Evolutionary conservation across 1,139 yeast species (phyloP), one percentile per base, ranked within the genome.

Genomic region (Kurtzmaniella quercitrusa): DNA sequence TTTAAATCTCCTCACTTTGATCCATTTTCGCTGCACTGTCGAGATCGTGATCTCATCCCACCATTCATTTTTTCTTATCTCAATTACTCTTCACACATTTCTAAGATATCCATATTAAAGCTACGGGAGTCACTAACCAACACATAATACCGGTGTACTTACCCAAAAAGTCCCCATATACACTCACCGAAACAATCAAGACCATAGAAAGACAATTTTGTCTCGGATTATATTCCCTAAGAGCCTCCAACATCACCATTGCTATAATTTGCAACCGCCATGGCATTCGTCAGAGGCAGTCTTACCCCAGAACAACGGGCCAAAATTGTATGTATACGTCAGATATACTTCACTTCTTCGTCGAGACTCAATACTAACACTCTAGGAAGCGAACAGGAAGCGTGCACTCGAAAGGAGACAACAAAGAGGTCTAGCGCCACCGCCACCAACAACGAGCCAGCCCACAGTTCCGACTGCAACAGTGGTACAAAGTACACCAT

Each of bases 351-450:
- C 33, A 15, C 18, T 14, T 17, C 8, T 14, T 19, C 32, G 12
- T 22, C 16, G 39, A 36, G 33, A 35, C 6, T 14, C 16, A 14
- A 40, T 48, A 55, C 59, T 55, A 51, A 55, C 53, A n/a, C 16
- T 5, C 4, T 35, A 77, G 80, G 85, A 78, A 38, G 79, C 74
- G 16, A 80, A 81, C 52, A 64, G 88, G 44, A 70, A 74, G 35
- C 66, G 74, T 45, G 89, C 88, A 0, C 56, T 80, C 16, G 84
- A 78, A 43, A 62, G 82, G 47, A 68, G 83, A 22, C 71, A 74
- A 44, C 73, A 71, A 42, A 67, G 77, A 39, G 78, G 67, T 38
- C 50, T 39, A 42, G 50, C 39, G 17, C 40, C 45, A 50, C 55
- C 7, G 38, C 53, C 2, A 47, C 47, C 5, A 50, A 59, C 3